phyloP scores from a whole-genome alignment of 495 filamentous ascomycete species.

The Aspergillus coremiiformis region DNA sequence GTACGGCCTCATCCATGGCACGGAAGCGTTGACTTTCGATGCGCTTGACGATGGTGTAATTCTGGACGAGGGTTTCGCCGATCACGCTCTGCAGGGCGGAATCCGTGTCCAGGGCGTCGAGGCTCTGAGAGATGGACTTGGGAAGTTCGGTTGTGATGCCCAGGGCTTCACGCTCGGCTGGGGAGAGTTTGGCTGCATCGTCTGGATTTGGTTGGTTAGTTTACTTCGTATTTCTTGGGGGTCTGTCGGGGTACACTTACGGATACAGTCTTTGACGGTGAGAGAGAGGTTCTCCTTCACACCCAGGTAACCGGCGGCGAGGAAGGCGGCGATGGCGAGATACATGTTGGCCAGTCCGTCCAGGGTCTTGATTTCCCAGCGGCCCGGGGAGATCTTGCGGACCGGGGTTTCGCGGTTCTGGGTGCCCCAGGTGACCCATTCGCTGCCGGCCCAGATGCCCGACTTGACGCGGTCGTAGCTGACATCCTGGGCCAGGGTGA shows the following conservation, averaged over 20 bases:
- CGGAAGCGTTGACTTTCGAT: slow-evolving; percentile 41
- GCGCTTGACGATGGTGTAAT: slow-evolving; percentile 55
- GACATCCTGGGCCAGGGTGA: slow-evolving; percentile 29
- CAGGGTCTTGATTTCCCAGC: slow-evolving; percentile 37
- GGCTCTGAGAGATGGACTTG: slow-evolving; percentile 27
- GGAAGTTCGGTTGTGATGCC: slow-evolving; percentile 38
- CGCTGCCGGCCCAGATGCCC: slow-evolving; percentile 50
- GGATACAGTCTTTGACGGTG: slow-evolving; percentile 48
- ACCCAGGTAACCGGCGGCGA: slow-evolving; percentile 60
- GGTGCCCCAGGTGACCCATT: slow-evolving; percentile 40
- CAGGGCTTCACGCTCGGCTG: slow-evolving; percentile 16
- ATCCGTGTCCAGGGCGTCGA: slow-evolving; percentile 18
- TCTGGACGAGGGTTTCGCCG: slow-evolving; percentile 46
- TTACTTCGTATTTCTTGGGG: background rate
- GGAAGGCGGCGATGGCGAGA: slow-evolving; percentile 48
- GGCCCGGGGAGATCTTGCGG: slow-evolving; percentile 30
- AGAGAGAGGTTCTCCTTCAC: slow-evolving; percentile 40
- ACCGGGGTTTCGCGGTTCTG: slow-evolving; percentile 41
- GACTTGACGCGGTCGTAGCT: slow-evolving; percentile 38
- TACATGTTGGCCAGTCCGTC: slow-evolving; percentile 41
- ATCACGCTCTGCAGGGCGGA: slow-evolving; percentile 30
- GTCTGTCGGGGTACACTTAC: slow-evolving; percentile 14
- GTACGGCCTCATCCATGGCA: slow-evolving; percentile 43
- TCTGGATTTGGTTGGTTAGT: slow-evolving; percentile 8
- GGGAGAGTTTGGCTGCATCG: slow-evolving; percentile 25